Conservation (phyloP, 306 rosid species). For the Datisca glomerata region DNA sequence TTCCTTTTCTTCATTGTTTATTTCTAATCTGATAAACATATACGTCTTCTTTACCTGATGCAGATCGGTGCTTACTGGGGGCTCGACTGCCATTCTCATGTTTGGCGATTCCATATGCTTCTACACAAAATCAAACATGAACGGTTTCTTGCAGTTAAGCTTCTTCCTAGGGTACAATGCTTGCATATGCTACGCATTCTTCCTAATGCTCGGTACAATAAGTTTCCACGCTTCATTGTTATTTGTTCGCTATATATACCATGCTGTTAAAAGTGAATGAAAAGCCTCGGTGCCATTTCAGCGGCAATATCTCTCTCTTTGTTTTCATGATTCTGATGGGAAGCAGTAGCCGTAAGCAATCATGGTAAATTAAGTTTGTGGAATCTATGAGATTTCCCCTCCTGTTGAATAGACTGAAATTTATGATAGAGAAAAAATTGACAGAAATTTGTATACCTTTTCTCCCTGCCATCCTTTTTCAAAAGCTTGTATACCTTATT, state of each 20-base stretch:
- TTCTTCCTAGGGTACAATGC: conserved; percentile 78
- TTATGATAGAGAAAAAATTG: too few relatives aligned
- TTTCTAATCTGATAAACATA: too few relatives aligned
- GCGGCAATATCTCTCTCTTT: neutral
- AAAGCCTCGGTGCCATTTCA: too few relatives aligned
- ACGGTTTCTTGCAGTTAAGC: conserved; percentile 54
- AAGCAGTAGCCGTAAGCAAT: too few relatives aligned
- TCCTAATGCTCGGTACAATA: conserved; percentile 60
- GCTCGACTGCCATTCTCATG: conserved; percentile 66
- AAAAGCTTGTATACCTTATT: too few relatives aligned
- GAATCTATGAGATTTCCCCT: too few relatives aligned
- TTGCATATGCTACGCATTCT: conserved; percentile 68
- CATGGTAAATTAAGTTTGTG: too few relatives aligned
- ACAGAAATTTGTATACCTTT: too few relatives aligned
- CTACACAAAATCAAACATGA: conserved; percentile 60
- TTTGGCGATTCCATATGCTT: conserved; percentile 57
- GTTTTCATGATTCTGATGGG: neutral
- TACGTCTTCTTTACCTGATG: conserved; percentile 18
- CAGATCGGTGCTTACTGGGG: conserved; percentile 79
- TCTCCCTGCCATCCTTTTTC: too few relatives aligned
- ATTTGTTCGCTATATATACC: conserved; percentile 54
- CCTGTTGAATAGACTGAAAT: too few relatives aligned
- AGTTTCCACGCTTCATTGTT: conserved; percentile 56
- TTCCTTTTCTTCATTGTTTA: too few relatives aligned
- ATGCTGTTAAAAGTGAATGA: conserved; percentile 74